These are phyloP conservation scores for Thozetella sp. DNA, from an alignment of 495 filamentous ascomycete genomes.

Conservation along the genomic window DNA sequence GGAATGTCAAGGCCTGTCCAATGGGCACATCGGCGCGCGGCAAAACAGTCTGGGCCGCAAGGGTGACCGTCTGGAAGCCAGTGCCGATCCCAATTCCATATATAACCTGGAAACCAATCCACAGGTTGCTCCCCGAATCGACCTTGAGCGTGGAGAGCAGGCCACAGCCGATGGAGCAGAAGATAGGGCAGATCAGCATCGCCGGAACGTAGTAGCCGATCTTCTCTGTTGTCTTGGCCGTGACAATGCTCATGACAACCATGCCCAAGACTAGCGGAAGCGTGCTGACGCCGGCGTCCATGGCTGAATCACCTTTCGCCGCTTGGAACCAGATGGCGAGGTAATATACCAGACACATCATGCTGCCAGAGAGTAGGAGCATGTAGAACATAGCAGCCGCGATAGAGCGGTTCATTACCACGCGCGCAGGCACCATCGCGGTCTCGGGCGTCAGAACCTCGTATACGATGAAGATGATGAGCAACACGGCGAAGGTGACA, in stretches of 20 bases:
- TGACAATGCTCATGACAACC: slow-evolving; percentile 52
- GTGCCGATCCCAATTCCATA: slow-evolving; percentile 58
- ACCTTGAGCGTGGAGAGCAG: slow-evolving; percentile 60
- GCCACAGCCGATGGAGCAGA: slow-evolving; percentile 61
- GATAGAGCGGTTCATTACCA: slow-evolving; percentile 64
- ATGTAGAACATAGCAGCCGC: slow-evolving; percentile 39
- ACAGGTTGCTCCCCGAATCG: slow-evolving; percentile 44
- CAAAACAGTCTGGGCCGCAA: slow-evolving; percentile 53
- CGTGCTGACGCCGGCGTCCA: slow-evolving; percentile 63
- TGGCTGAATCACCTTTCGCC: slow-evolving; percentile 60
- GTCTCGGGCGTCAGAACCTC: slow-evolving; percentile 8
- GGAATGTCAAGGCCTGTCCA: slow-evolving; percentile 59
- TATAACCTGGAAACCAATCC: slow-evolving; percentile 64
- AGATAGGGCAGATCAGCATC: slow-evolving; percentile 46
- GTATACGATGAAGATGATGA: slow-evolving; percentile 37
- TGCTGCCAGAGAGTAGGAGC: not conserved
- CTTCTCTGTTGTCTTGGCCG: slow-evolving; percentile 24
- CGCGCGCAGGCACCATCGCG: slow-evolving; percentile 55
- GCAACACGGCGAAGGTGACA: slow-evolving; percentile 44
- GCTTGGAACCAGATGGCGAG: slow-evolving; percentile 68
- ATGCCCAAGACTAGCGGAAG: slow-evolving; percentile 63
- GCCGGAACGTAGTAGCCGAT: slow-evolving; percentile 42
- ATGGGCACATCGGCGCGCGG: slow-evolving; percentile 50
- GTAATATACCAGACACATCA: slow-evolving; percentile 55
- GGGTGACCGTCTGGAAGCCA: slow-evolving; percentile 55